These are phyloP conservation scores for Scenedesmus sp. DNA, from an alignment of 163 green algal genomes.

Conservation along the genomic window DNA sequence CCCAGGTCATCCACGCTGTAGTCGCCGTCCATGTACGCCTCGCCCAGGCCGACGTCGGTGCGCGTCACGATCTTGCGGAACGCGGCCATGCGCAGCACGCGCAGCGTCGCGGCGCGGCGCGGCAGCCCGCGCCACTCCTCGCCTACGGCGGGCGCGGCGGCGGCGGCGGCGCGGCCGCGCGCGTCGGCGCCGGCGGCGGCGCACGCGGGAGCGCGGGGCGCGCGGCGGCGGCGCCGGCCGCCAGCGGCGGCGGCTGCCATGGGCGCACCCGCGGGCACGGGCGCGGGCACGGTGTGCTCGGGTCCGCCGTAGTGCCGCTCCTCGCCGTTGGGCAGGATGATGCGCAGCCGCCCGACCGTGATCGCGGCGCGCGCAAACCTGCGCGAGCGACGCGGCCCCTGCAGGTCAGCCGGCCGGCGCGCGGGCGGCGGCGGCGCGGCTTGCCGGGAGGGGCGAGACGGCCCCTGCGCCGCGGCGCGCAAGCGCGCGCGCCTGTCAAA, in stretches of 20 bases:
- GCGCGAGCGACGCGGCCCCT: constrained; percentile 27
- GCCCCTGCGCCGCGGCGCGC: too few species aligned
- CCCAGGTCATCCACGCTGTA: constrained; percentile 59
- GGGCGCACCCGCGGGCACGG: constrained; percentile 33
- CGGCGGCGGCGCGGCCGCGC: too few species aligned
- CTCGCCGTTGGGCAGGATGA: constrained; percentile 87
- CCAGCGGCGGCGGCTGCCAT: too few species aligned
- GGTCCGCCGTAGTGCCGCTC: constrained; percentile 76
- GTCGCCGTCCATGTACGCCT: constrained; percentile 91
- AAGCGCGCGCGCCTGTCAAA: constrained; percentile 25
- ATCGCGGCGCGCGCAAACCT: constrained; percentile 74
- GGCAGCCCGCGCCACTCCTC: constrained; percentile 75
- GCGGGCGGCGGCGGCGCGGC: too few species aligned
- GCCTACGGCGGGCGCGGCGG: constrained; percentile 39
- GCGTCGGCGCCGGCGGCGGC: too few species aligned
- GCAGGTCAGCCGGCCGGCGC: too few species aligned
- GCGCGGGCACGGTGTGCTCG: constrained; percentile 29
- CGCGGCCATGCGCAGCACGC: constrained; percentile 76
- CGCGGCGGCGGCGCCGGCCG: too few species aligned
- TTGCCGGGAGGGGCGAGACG: too few species aligned
- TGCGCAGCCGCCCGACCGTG: constrained; percentile 69
- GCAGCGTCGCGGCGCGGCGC: constrained; percentile 61
- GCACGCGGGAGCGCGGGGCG: too few species aligned
- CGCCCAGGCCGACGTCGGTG: constrained; percentile 90
- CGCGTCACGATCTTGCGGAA: constrained; percentile 80